Conservation (phyloP, 345 rosid genomes). For the Arabidopsis suecica region DNA sequence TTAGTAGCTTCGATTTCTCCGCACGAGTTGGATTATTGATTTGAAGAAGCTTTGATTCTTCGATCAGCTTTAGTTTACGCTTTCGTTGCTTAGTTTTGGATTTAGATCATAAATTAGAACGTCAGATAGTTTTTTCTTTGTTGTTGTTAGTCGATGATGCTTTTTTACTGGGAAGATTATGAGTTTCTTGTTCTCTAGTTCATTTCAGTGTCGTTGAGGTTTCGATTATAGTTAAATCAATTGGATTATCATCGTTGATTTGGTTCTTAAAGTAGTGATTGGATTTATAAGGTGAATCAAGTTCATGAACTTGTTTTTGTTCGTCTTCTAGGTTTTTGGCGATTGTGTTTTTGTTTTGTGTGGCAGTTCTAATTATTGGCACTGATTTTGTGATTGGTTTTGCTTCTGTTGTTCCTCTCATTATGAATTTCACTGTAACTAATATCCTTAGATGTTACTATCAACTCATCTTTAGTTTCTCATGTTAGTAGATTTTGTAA, state of each 20-base stretch:
- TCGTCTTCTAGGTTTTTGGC: not conserved
- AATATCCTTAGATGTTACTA: not conserved
- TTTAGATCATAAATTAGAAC: conserved; percentile 10
- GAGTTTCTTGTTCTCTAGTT: not conserved
- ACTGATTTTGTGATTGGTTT: not conserved
- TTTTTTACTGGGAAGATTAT: not conserved
- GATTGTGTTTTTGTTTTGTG: not conserved
- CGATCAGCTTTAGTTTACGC: conserved; percentile 20
- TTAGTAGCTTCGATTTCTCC: conserved; percentile 31
- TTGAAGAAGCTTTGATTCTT: conserved; percentile 21
- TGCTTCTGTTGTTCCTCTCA: not conserved
- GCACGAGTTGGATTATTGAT: conserved; percentile 19
- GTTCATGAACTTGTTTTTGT: not conserved
- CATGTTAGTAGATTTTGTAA: not conserved
- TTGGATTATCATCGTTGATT: conserved; percentile 18
- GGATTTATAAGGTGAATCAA: conserved; percentile 5
- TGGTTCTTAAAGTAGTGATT: not conserved
- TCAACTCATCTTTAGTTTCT: not conserved
- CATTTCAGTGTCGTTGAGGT: not conserved
- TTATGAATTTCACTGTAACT: not conserved
- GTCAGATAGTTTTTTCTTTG: not conserved
- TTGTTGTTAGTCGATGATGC: not conserved
- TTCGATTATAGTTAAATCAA: not conserved
- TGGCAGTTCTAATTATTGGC: not conserved
- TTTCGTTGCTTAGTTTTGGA: not conserved